These are phyloP conservation scores for Melanopsichium pennsylvanicum DNA, from an alignment of 1,284 basidiomycete genomes.

Conservation along the genomic window DNA sequence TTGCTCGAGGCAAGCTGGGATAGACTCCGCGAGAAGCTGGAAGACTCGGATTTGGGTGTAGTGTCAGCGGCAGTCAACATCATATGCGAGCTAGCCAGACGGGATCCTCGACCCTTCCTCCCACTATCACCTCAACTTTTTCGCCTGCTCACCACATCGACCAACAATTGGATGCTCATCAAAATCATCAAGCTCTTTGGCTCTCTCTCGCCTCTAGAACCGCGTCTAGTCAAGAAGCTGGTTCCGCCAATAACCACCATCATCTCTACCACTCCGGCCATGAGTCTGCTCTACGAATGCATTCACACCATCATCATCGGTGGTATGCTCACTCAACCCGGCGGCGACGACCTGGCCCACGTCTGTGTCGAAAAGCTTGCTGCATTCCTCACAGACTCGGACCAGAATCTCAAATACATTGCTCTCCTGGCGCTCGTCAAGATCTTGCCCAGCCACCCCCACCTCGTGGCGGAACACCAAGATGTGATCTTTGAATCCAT, in stretches of 20 bases:
- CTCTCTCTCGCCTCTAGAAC: conserved; percentile 79
- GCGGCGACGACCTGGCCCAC: conserved; percentile 76
- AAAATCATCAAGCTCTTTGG: conserved; percentile 85
- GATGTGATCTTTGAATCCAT: conserved; percentile 88
- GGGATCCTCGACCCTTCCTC: conserved; percentile 56
- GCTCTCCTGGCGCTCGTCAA: conserved; percentile 92
- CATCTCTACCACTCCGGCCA: conserved; percentile 93
- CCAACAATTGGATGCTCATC: conserved; percentile 99
- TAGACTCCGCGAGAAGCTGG: conserved; percentile 76
- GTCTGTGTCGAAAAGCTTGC: conserved; percentile 93
- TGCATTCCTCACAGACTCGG: conserved; percentile 86
- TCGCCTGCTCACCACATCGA: conserved; percentile 88
- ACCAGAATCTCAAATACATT: conserved; percentile 96
- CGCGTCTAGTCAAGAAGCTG: conserved; percentile 90
- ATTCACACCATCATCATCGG: conserved; percentile 97
- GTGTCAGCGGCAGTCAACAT: conserved; percentile 92
- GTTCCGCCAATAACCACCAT: conserved; percentile 91
- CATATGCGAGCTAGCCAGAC: conserved; percentile 83
- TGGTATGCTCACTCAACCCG: conserved; percentile 76
- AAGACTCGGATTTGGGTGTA: conserved; percentile 72
- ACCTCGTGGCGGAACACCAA: conserved; percentile 89
- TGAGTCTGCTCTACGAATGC: conserved; percentile 95
- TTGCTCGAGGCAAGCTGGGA: conserved; percentile 56
- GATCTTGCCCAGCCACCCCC: conserved; percentile 89
- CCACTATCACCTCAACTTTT: conserved; percentile 85